phyloP scores from a whole-genome alignment of 2,329 filamentous ascomycete species.

The Proliferodiscus dingleyae region DNA sequence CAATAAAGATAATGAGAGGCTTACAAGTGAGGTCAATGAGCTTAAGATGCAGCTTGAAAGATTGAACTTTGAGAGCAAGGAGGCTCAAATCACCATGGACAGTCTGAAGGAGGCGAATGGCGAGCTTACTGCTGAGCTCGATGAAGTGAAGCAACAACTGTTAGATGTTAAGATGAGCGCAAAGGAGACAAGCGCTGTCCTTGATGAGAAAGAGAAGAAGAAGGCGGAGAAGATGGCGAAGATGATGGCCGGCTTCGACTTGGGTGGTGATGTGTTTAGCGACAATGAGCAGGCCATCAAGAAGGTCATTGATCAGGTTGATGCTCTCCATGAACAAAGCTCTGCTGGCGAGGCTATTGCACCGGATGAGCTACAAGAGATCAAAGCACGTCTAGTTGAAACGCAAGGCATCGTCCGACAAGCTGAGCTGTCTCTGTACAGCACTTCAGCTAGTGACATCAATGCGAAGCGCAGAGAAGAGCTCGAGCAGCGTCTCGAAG shows the following conservation, averaged over 20 bases:
- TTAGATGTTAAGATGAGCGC: constrained; percentile 95
- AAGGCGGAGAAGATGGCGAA: constrained; percentile 99
- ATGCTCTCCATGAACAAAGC: constrained; percentile 71
- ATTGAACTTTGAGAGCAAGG: constrained; percentile 91
- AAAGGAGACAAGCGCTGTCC: constrained; percentile 81
- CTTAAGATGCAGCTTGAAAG: constrained; percentile 96
- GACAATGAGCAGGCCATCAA: constrained; percentile 85
- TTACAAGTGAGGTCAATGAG: constrained; percentile 83
- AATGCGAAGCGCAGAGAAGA: constrained; percentile 67
- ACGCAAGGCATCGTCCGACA: constrained; percentile 90
- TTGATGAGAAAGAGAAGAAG: constrained; percentile 97
- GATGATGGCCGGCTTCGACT: constrained; percentile 99
- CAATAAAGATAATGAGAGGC: constrained; percentile 83
- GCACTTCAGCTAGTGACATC: constrained; percentile 58
- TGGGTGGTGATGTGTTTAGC: constrained; percentile 88
- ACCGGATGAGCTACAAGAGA: constrained; percentile 71
- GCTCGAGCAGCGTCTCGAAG: constrained; percentile 69
- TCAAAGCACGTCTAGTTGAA: constrained; percentile 76
- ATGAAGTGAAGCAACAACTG: constrained; percentile 93
- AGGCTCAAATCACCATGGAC: constrained; percentile 96
- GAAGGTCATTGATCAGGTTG: constrained; percentile 77
- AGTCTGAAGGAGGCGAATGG: constrained; percentile 92
- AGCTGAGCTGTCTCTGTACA: constrained; percentile 80
- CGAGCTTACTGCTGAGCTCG: constrained; percentile 85
- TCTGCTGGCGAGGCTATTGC: constrained; percentile 73